A percentile compares a stretch with the other conserved stretches of the same genome.
Conservation (phyloP, 2,329 filamentous ascomycete genomes). For the Pestalotiopsis sp. region DNA sequence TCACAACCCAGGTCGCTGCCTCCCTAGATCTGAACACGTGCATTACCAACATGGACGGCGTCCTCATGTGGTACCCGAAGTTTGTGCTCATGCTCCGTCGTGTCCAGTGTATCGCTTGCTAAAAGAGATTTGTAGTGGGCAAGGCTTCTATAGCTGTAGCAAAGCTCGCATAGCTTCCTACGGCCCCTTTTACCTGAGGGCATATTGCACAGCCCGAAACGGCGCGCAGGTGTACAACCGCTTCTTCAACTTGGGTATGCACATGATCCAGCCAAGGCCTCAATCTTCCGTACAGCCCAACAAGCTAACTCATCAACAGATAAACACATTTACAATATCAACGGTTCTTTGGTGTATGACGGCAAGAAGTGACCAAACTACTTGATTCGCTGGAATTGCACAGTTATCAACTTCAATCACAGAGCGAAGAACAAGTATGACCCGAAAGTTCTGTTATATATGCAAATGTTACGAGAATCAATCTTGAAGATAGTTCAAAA, state of each 20-base stretch:
- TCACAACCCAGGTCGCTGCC: neutral
- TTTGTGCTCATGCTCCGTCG: neutral
- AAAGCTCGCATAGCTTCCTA: neutral
- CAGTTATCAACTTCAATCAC: neutral
- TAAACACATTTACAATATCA: neutral
- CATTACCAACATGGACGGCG: neutral
- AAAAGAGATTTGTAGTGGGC: neutral
- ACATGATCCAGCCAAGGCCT: neutral
- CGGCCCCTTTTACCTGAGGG: neutral
- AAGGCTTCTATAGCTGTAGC: neutral
- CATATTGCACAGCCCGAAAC: neutral
- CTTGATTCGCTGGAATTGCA: neutral
- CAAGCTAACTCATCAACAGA: neutral
- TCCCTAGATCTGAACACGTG: neutral
- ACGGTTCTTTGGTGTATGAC: neutral
- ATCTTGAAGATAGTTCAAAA: neutral
- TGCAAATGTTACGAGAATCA: neutral
- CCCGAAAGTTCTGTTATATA: neutral
- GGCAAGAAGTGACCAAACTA: neutral
- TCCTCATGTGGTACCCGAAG: neutral
- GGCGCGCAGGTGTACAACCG: neutral
- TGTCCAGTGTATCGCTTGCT: neutral
- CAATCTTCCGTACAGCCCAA: neutral
- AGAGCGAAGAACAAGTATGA: neutral
- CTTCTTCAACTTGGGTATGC: neutral